Percentiles rank a stretch among this genome's conserved stretches.
Conservation (phyloP, 768 basidiomycete species). For the Lepiota brunneoincarnata region DNA sequence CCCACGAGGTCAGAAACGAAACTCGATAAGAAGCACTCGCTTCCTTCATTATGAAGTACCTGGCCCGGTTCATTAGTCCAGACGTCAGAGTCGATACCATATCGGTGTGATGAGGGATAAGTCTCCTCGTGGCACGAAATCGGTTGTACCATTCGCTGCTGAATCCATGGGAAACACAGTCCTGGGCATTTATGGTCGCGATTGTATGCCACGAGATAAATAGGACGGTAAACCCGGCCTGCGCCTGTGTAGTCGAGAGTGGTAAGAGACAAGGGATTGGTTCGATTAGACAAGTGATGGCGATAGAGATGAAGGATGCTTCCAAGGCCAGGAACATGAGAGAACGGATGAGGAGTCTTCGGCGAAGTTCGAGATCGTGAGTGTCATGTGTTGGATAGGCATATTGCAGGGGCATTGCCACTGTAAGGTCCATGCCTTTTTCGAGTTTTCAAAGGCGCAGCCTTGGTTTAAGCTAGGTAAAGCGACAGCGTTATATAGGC, state of each 20-base stretch:
- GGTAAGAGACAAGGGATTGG: background rate
- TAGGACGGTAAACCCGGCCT: background rate
- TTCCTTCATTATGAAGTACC: background rate
- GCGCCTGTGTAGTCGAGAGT: background rate
- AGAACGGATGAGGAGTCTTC: background rate
- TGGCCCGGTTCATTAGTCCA: background rate
- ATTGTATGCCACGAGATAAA: constrained; percentile 4
- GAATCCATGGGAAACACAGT: background rate
- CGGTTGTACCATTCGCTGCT: constrained; percentile 1
- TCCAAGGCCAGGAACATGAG: background rate
- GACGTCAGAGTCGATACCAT: background rate
- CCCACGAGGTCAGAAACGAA: background rate
- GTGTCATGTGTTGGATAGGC: too few relatives aligned
- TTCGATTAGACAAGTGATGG: background rate
- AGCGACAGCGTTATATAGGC: too few relatives aligned
- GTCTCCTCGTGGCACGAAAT: background rate
- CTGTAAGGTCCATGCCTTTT: too few relatives aligned
- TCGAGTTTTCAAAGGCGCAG: too few relatives aligned
- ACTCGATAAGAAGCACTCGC: background rate
- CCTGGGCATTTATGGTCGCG: background rate
- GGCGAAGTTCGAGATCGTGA: background rate
- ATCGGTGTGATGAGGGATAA: background rate
- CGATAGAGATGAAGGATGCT: background rate
- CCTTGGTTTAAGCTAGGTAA: too few relatives aligned
- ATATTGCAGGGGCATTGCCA: too few relatives aligned